A percentile compares a stretch with the other conserved stretches of the same genome.
Conservation (phyloP, 768 basidiomycete species). For the Hericium alpestre region DNA sequence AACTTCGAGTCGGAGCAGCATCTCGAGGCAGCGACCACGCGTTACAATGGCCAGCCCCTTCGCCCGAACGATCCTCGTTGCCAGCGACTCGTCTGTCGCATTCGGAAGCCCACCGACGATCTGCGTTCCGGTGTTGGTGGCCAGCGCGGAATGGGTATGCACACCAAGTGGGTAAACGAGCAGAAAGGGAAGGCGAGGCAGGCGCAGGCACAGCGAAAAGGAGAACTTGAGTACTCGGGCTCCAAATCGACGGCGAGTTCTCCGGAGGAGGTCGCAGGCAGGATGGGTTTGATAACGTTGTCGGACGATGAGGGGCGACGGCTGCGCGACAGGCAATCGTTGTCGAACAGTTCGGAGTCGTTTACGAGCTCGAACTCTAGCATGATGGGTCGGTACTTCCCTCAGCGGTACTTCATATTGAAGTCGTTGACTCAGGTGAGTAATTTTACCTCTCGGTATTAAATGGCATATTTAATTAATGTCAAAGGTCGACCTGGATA, state of each 20-base stretch:
- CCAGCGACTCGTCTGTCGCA: constrained; percentile 73
- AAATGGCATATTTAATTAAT: background rate
- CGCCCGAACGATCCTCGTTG: constrained; percentile 65
- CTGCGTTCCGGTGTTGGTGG: constrained; percentile 83
- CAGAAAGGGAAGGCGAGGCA: constrained; percentile 30
- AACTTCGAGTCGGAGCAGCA: constrained; percentile 65
- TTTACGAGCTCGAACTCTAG: constrained; percentile 79
- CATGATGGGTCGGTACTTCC: constrained; percentile 65
- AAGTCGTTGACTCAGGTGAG: constrained; percentile 76
- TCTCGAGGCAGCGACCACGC: constrained; percentile 54
- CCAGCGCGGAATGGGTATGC: constrained; percentile 80
- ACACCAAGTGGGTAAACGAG: constrained; percentile 71
- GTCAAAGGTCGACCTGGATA: constrained; percentile 60
- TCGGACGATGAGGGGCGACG: constrained; percentile 29
- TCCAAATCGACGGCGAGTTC: constrained; percentile 2
- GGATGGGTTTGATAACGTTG: constrained; percentile 20
- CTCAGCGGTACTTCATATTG: constrained; percentile 84
- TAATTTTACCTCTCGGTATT: background rate
- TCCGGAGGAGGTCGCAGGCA: constrained; percentile 10
- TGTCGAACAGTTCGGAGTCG: constrained; percentile 55
- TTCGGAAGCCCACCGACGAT: constrained; percentile 75
- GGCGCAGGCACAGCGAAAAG: background rate
- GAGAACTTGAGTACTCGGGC: background rate
- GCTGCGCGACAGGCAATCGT: constrained; percentile 14
- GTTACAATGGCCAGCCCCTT: constrained; percentile 63